Conservation (phyloP, 768 basidiomycete species). For the Auriculariales sp. region DNA sequence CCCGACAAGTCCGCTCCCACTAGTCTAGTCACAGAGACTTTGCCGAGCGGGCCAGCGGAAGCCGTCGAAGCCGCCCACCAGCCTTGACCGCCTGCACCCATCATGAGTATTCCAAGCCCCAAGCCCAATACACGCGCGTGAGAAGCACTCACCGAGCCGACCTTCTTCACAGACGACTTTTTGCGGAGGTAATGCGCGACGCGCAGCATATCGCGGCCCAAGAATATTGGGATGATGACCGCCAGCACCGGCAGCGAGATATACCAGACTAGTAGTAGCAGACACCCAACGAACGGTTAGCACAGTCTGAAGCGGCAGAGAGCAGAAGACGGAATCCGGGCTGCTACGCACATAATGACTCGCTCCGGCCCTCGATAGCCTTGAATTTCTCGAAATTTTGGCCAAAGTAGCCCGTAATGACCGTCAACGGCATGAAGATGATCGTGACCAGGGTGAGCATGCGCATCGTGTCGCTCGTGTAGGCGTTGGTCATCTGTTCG, state of each 20-base stretch:
- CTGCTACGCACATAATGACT: constrained; percentile 1
- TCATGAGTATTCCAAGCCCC: neutral
- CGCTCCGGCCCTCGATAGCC: constrained; percentile 4
- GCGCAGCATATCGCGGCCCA: constrained; percentile 2
- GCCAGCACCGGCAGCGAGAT: constrained; percentile 4
- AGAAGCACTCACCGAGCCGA: neutral
- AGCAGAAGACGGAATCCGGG: neutral
- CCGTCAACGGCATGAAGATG: constrained; percentile 54
- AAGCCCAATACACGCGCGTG: neutral
- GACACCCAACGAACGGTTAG: neutral
- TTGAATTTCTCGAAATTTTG: constrained; percentile 12
- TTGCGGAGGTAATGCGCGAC: neutral
- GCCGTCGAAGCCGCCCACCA: too few species aligned
- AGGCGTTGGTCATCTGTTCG: neutral
- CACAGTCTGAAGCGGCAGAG: too few species aligned
- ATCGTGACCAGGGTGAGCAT: constrained; percentile 50
- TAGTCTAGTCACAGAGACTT: too few species aligned
- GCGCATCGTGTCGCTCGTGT: neutral
- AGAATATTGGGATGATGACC: neutral
- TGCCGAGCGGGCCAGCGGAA: too few species aligned
- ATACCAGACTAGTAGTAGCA: neutral
- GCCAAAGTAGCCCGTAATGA: constrained; percentile 61
- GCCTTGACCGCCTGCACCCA: neutral
- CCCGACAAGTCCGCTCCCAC: too few species aligned
- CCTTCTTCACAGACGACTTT: neutral